These are phyloP conservation scores for Candida anglica DNA, from an alignment of 805 yeast species.

Conservation along the genomic window DNA sequence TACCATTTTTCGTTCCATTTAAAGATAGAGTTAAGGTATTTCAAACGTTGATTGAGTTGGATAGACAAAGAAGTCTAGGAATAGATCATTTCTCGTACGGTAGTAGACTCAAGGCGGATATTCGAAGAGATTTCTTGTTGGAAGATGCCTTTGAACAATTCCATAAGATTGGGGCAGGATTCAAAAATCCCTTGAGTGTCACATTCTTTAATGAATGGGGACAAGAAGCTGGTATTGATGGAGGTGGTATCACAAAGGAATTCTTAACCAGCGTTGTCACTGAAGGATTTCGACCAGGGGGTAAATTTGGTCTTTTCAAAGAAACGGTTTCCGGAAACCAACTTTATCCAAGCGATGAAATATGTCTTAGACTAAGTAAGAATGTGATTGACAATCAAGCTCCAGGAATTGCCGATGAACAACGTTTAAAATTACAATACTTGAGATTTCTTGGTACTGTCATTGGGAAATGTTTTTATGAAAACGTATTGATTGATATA, in stretches of 20 bases:
- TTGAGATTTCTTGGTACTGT: constrained; percentile 72
- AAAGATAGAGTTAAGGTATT: constrained; percentile 69
- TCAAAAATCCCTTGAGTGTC: constrained; percentile 61
- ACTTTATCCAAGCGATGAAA: constrained; percentile 69
- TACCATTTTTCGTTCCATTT: constrained; percentile 82
- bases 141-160: constrained; percentile 71
- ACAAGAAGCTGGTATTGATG: constrained; percentile 89
- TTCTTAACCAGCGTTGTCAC: constrained; percentile 68
- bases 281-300: constrained; percentile 55
- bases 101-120: constrained; percentile 39
- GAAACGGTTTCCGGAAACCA: constrained; percentile 48
- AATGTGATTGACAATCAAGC: constrained; percentile 30
- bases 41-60: constrained; percentile 56
- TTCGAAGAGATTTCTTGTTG: constrained; percentile 66
- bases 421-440: constrained; percentile 23
- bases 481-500: constrained; percentile 74
- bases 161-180: constrained; percentile 44
- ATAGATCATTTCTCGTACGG: constrained; percentile 11
- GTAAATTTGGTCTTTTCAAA: constrained; percentile 30
- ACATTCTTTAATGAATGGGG: constrained; percentile 63
- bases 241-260: constrained; percentile 95
- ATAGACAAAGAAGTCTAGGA: constrained; percentile 37
- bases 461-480: constrained; percentile 86
- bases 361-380: constrained; percentile 29
- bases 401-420: constrained; percentile 4